Evolutionary conservation across 2,329 filamentous ascomycete species (phyloP).

Genomic region (Pezicula neosporulosa): DNA sequence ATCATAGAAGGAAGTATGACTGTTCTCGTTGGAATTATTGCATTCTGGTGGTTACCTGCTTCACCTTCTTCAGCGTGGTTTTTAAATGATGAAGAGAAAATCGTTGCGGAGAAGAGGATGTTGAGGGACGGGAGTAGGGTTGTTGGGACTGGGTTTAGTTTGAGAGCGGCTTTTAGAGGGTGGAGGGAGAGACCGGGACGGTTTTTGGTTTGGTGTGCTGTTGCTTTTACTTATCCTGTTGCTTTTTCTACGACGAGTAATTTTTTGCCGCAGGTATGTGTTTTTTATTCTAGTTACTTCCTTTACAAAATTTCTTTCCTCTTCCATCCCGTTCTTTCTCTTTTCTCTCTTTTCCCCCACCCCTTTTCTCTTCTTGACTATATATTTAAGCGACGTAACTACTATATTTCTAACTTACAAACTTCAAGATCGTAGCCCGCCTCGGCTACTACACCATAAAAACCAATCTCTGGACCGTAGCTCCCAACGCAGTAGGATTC

Average conservation of each 20-base stretch:
- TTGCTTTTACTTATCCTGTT: slow-evolving; percentile 44
- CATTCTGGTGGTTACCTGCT: slow-evolving; percentile 5
- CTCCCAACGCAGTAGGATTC: slow-evolving; percentile 44
- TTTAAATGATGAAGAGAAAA: slow-evolving; percentile 12
- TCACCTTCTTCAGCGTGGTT: slow-evolving; percentile 10
- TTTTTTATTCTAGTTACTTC: too few relatives aligned
- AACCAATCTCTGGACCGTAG: slow-evolving; percentile 46
- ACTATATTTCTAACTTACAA: not conserved
- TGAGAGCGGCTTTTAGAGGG: slow-evolving; percentile 36
- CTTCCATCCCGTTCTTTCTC: too few relatives aligned
- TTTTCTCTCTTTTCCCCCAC: not conserved
- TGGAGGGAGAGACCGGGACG: slow-evolving; percentile 35
- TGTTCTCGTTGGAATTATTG: slow-evolving; percentile 23
- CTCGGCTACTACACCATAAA: slow-evolving; percentile 41
- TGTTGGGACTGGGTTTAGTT: slow-evolving; percentile 33
- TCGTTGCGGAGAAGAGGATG: slow-evolving; percentile 39
- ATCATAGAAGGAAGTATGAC: slow-evolving; percentile 38
- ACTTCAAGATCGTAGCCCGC: slow-evolving; percentile 34
- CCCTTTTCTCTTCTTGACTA: not conserved
- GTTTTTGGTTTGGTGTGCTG: slow-evolving; percentile 40
- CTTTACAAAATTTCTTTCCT: too few relatives aligned
- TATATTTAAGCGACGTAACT: not conserved
- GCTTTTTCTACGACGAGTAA: slow-evolving; percentile 42
- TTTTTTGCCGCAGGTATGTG: slow-evolving; percentile 40
- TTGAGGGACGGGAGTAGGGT: slow-evolving; percentile 41